phyloP scores from a whole-genome alignment of 139 green algal species.

The Haematococcus lacustris region DNA sequence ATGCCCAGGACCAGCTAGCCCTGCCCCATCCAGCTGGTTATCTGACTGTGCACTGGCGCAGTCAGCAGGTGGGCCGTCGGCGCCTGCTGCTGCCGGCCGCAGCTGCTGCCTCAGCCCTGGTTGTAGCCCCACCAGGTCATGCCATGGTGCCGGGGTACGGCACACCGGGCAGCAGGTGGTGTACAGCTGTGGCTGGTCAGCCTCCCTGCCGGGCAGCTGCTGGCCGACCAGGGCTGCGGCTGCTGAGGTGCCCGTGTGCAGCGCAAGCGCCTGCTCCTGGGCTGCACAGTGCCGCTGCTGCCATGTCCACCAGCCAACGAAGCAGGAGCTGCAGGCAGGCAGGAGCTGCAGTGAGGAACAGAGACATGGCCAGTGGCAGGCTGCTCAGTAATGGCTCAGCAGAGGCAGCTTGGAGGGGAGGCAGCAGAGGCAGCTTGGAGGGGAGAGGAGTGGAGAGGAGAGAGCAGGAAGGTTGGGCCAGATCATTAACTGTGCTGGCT shows the following conservation, averaged over 20 bases:
- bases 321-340: slow-evolving; percentile 8
- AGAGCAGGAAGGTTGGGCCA: too few species aligned
- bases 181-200: not conserved
- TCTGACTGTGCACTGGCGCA: too few species aligned
- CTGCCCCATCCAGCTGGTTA: too few species aligned
- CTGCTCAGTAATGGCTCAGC: not conserved
- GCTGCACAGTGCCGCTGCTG: slow-evolving; percentile 3
- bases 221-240: slow-evolving; percentile 1
- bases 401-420: too few species aligned
- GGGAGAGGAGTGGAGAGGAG: too few species aligned
- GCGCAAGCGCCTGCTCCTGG: slow-evolving; percentile 8
- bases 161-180: slow-evolving; percentile 19
- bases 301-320: slow-evolving; percentile 2
- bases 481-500: too few species aligned
- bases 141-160: not conserved
- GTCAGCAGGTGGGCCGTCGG: too few species aligned
- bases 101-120: not conserved
- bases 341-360: not conserved
- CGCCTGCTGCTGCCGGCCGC: not conserved
- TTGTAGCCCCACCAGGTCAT: not conserved
- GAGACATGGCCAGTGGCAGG: not conserved
- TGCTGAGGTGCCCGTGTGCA: slow-evolving; percentile 10
- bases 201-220: not conserved
- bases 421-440: too few species aligned
- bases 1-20: too few species aligned